Base-by-base conservation (phyloP, 2,329 filamentous ascomycete species). In the Colletotrichum cereale region DNA sequence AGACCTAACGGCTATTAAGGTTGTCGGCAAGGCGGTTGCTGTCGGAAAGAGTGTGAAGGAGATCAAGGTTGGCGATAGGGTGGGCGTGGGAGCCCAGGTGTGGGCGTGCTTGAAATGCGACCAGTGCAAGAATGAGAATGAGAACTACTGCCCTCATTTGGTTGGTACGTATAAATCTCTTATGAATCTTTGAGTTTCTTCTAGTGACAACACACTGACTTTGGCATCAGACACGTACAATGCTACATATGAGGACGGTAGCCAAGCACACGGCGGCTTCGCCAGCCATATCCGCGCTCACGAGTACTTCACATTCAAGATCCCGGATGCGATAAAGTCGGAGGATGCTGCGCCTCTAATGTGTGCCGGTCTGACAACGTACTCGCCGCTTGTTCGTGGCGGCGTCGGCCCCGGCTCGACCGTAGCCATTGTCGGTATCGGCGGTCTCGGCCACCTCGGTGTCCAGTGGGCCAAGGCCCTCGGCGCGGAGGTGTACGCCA, bases 351-450 rank as follows among this genome's bases (percentile, higher is more conserved):
- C 92, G 1, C 93, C 93, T 1, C 90, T 96, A 84, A 85, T 96
- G 36, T 96, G 93, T 77, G 93, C 90, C 1, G 93, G 94, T 1
- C 86, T 96, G 63, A 96, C 93, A 0, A 87, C 91, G 0, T 96
- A 88, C 78, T 87, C 88, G 5, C 93, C 93, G 0, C 81, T 96
- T 21, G 86, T 87, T 61, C 86, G 91, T 36, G 90, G 92, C 44
- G 89, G 88, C 1, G 86, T 89, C 42, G 93, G 93, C 0, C 90
- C 91, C 0, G 93, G 92, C 5, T 93, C 92, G 79, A 85, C 82
- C 5, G 91, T 96, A 0, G 93, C 90, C 0, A 88, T 96, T 64
- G 84, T 94, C 16, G 92, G 93, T 8, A 84, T 95, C 16, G 93
- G 93, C 8, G 92, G 93, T 0, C 81, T 95, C 0, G 92, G 93